phyloP scores from a whole-genome alignment of 805 yeast species.

The Candida succiphila region DNA sequence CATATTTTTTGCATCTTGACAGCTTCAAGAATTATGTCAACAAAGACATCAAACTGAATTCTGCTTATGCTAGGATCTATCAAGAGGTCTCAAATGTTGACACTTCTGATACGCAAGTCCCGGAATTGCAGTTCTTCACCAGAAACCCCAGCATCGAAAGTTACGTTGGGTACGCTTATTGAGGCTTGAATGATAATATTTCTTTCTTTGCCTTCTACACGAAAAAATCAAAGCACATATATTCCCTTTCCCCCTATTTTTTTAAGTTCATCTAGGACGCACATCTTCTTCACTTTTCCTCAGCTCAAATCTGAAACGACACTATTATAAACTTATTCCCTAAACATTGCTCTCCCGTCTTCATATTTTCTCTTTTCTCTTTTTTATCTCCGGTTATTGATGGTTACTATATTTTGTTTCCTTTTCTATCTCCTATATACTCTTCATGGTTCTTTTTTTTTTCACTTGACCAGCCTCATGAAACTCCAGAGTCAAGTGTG shows the following conservation, averaged over 20 bases:
- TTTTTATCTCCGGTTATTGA: no score
- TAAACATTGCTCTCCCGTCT: no score
- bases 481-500: no score
- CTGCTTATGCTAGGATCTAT: constrained; percentile 27
- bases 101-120: constrained; percentile 29
- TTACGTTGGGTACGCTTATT: constrained; percentile 19
- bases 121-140: constrained; percentile 26
- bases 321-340: no score
- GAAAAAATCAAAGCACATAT: background rate
- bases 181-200: background rate
- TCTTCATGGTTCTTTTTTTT: no score
- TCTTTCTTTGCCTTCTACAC: background rate
- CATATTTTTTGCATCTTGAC: constrained; percentile 36
- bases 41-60: constrained; percentile 34
- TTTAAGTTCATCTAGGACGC: background rate
- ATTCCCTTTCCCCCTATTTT: background rate
- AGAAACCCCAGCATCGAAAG: constrained; percentile 19
- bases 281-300: background rate
- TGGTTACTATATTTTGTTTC: no score
- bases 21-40: constrained; percentile 35
- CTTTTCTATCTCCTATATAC: no score
- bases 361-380: no score
- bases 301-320: no score
- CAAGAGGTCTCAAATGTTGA: constrained; percentile 26
- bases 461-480: no score